Percentiles rank a stretch among this genome's conserved stretches.
Conservation (phyloP, 371 early-diverging fungal species). For the Rhizopus microsporus region DNA sequence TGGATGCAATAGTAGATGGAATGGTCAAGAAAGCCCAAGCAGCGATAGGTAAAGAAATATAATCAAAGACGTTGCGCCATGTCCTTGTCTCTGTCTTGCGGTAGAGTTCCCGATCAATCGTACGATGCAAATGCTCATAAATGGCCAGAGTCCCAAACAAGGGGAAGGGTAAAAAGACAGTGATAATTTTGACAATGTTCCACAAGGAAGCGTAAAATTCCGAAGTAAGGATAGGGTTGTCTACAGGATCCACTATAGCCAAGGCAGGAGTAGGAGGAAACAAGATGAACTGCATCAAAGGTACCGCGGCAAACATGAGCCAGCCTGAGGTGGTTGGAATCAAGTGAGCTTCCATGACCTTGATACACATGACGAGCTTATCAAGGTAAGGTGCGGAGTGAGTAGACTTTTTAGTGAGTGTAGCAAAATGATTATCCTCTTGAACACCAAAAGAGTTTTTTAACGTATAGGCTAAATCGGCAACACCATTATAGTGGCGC, state of each 20-base stretch:
- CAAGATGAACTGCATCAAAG: slow-evolving; percentile 53
- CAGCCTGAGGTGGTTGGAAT: slow-evolving; percentile 60
- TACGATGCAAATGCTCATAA: slow-evolving; percentile 51
- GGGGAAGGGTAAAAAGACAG: slow-evolving; percentile 49
- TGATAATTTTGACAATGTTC: slow-evolving; percentile 50
- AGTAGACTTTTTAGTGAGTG: slow-evolving; percentile 33
- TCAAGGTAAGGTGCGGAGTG: slow-evolving; percentile 29
- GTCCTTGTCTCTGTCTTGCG: slow-evolving; percentile 41
- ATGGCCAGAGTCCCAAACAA: slow-evolving; percentile 45
- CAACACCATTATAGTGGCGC: slow-evolving; percentile 66
- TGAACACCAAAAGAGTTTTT: slow-evolving; percentile 32
- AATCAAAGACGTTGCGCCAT: slow-evolving; percentile 53
- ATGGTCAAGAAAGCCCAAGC: slow-evolving; percentile 64
- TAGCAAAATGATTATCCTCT: slow-evolving; percentile 19
- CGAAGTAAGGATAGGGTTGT: slow-evolving; percentile 52
- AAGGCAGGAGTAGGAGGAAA: slow-evolving; percentile 49
- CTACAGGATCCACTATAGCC: slow-evolving; percentile 39
- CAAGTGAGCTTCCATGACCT: slow-evolving; percentile 60
- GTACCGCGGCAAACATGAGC: slow-evolving; percentile 64
- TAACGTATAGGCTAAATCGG: slow-evolving; percentile 60
- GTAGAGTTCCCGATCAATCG: slow-evolving; percentile 53
- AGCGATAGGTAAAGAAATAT: slow-evolving; percentile 54
- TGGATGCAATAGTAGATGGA: slow-evolving; percentile 53
- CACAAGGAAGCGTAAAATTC: slow-evolving; percentile 47
- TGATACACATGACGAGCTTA: slow-evolving; percentile 43